Conservation (phyloP, 345 rosid species). For the Eutrema japonicum region DNA sequence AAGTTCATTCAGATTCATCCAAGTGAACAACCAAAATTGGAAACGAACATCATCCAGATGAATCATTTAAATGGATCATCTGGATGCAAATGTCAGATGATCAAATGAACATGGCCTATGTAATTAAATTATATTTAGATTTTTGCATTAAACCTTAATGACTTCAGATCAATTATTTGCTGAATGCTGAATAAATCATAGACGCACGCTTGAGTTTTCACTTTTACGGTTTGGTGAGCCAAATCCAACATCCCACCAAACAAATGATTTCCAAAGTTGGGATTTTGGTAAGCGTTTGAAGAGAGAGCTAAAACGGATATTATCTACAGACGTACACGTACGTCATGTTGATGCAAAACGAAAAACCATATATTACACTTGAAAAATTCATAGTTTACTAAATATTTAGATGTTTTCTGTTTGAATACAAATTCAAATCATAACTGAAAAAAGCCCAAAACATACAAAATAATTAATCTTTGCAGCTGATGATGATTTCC, state of each 20-base stretch:
- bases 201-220: conserved; percentile 21
- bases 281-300: conserved; percentile 19
- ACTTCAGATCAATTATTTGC: background rate
- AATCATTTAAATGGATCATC: too few species aligned
- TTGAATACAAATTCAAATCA: conserved; percentile 35
- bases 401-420: background rate
- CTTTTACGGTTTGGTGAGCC: conserved; percentile 19
- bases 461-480: conserved; percentile 25
- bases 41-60: too few species aligned
- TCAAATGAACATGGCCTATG: too few species aligned
- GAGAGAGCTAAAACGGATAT: background rate
- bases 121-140: background rate
- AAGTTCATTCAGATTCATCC: too few species aligned
- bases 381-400: conserved; percentile 24
- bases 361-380: conserved; percentile 23
- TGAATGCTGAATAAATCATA: background rate
- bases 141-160: background rate
- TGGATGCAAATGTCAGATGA: too few species aligned
- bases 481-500: conserved; percentile 35
- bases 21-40: too few species aligned
- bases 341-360: background rate
- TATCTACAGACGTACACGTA: too few species aligned
- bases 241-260: conserved; percentile 42
- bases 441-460: conserved; percentile 24
- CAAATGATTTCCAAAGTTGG: conserved; percentile 5